phyloP scores from a whole-genome alignment of 2,329 filamentous ascomycete genomes.

The Pseudocercospora eumusae region DNA sequence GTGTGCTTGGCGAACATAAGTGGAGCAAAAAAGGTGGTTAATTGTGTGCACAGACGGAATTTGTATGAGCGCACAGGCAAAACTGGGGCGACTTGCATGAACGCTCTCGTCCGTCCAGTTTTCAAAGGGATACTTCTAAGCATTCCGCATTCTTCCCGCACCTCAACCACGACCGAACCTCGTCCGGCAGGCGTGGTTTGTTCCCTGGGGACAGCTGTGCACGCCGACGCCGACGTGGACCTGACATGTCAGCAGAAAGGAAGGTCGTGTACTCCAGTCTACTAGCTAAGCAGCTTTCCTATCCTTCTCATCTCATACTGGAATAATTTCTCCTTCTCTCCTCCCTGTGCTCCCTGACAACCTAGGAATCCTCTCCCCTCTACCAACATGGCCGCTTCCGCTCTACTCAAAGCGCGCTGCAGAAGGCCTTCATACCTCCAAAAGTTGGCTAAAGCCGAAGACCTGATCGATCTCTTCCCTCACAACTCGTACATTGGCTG shows the following conservation, averaged over 20 bases:
- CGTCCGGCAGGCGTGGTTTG: not conserved
- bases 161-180: constrained; percentile 2
- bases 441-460: constrained; percentile 77
- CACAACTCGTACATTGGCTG: constrained; percentile 85
- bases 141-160: constrained; percentile 4
- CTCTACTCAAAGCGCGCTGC: constrained; percentile 73
- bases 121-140: too few species aligned
- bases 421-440: constrained; percentile 74
- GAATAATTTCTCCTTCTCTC: not conserved
- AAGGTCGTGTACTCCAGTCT: not conserved
- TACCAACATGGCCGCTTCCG: constrained; percentile 45
- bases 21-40: too few species aligned
- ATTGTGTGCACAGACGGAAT: too few species aligned
- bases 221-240: too few species aligned
- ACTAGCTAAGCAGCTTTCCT: not conserved
- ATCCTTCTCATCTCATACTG: not conserved
- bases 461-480: constrained; percentile 78
- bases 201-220: constrained; percentile 1
- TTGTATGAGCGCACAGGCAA: too few species aligned
- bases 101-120: too few species aligned
- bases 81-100: too few species aligned
- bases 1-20: too few species aligned
- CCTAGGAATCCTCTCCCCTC: not conserved
- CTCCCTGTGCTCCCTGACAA: not conserved
- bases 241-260: not conserved